A percentile compares a stretch with the other conserved stretches of the same genome.
Conservation (phyloP, 177 flowering plant genomes). For the Vitis hybrid region DNA sequence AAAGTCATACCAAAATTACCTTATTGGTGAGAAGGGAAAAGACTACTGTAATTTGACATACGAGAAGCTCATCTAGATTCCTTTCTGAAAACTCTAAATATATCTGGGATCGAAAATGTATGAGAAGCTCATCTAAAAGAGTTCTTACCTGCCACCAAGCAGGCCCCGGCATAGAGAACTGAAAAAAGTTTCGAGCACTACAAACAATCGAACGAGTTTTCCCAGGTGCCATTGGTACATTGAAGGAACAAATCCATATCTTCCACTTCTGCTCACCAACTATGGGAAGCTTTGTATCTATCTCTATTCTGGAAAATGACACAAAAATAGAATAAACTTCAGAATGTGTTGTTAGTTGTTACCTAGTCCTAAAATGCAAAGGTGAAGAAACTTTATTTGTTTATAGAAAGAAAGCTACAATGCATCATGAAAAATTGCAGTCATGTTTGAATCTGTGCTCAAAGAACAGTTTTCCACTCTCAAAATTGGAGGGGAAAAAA, state of each 20-base stretch:
- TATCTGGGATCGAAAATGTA: too few relatives aligned
- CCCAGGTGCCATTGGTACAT: constrained; percentile 98
- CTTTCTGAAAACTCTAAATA: too few relatives aligned
- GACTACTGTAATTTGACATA: too few relatives aligned
- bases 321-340: neutral
- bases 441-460: too few relatives aligned
- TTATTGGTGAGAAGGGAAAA: neutral
- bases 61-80: too few relatives aligned
- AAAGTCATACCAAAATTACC: neutral
- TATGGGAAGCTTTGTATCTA: constrained; percentile 86
- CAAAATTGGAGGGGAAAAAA: too few relatives aligned
- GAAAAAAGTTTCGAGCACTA: constrained; percentile 96
- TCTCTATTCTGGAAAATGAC: constrained; percentile 62
- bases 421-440: too few relatives aligned
- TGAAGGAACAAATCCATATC: constrained; percentile 98
- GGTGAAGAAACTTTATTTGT: neutral
- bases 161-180: constrained; percentile 82
- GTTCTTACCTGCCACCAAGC: constrained; percentile 95
- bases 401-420: too few relatives aligned
- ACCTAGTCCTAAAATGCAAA: neutral
- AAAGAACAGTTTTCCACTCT: too few relatives aligned
- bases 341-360: neutral
- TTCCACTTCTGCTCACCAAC: constrained; percentile 90
- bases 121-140: neutral
- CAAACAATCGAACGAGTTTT: constrained; percentile 98